Evolutionary conservation across 768 basidiomycete genomes (phyloP).

Genomic region (Xerocomus potaroensis): DNA sequence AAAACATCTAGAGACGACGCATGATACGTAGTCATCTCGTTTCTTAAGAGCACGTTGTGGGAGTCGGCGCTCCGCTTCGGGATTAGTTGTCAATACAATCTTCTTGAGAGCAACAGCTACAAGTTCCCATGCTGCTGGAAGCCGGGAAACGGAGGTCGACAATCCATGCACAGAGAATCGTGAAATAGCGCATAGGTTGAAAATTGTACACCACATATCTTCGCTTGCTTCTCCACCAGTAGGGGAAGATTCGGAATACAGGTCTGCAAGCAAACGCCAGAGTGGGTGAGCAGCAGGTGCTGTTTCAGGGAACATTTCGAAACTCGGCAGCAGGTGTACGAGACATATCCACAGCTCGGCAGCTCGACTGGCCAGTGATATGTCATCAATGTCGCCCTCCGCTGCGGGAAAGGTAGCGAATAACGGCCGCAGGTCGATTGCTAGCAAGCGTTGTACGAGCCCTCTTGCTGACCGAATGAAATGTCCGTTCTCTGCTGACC

Average conservation of each 20-base stretch:
- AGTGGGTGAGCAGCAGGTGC: slow-evolving; percentile 34
- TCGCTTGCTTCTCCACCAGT: slow-evolving; percentile 53
- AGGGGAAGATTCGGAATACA: slow-evolving; percentile 28
- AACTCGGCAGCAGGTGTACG: slow-evolving; percentile 48
- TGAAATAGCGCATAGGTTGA: slow-evolving; percentile 67
- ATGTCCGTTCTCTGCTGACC: slow-evolving; percentile 22
- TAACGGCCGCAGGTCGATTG: slow-evolving; percentile 42
- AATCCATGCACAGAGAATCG: slow-evolving; percentile 67
- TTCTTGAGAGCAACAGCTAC: slow-evolving; percentile 53
- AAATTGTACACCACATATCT: slow-evolving; percentile 64
- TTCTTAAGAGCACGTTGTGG: slow-evolving; percentile 39
- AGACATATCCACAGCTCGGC: slow-evolving; percentile 75
- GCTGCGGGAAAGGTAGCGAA: slow-evolving; percentile 18
- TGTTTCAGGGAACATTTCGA: slow-evolving; percentile 14
- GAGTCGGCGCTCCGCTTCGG: slow-evolving; percentile 38
- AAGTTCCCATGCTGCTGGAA: slow-evolving; percentile 64
- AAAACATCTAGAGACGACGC: slow-evolving; percentile 69
- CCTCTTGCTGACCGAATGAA: slow-evolving; percentile 30
- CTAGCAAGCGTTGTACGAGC: slow-evolving; percentile 50
- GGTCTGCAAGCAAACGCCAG: slow-evolving; percentile 41
- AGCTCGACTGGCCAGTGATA: slow-evolving; percentile 38
- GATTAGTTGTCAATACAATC: slow-evolving; percentile 52
- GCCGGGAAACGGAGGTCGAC: slow-evolving; percentile 34
- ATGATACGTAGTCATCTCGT: slow-evolving; percentile 66
- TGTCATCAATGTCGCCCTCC: slow-evolving; percentile 29